Base-by-base conservation (phyloP, 345 rosid genomes). In the Camelina hispida region DNA sequence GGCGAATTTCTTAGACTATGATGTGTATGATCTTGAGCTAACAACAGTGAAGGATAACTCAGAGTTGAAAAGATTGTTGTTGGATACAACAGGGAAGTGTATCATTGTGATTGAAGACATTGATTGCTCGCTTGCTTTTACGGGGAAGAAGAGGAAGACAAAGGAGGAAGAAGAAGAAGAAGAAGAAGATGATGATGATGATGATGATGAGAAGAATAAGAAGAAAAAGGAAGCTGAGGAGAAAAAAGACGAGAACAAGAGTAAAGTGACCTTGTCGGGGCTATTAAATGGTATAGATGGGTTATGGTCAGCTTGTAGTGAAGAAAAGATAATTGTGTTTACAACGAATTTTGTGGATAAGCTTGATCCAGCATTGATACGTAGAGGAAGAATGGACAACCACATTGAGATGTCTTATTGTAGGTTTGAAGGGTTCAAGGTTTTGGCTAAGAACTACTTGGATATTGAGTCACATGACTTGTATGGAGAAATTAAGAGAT, bases 1-100 rank as follows among this genome's bases (percentile, higher is more conserved):
- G 76, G 89, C 93, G 0, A 87, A 89, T 72, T 76, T 79, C 44
- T 61, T 87, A 42, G 46, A 69, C 23, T 89, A 86, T 55, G 90
- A 89, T 69, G 83, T 89, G 11, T 87, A 86, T 63, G 91, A 87
- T 52, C 82, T 86, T 56, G 92, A 89, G 58, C 79, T 89, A 7
- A 86, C 92, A 0, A 72, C 78, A 0, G 86, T 87, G 4, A 32
- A 43, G n/a, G 81, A 86, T 62, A 87, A 86, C 73, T 61, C 88
- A 0, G 88, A 86, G 76, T 72, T 87, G 35, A 79, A 74, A 53
- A 82, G 64, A 74, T 78, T 90, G 0, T 35, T 90, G 47, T 59
- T 87, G 9, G 87, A 82, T 0, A 88, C 87, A 0, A 76, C 78
- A 0, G 73, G 54, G 47, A 82, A 84, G 66, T 81, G 88, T 1